Percentiles rank a stretch among this genome's conserved stretches.
Conservation (phyloP, 345 rosid species). For the Carallia brachiata region DNA sequence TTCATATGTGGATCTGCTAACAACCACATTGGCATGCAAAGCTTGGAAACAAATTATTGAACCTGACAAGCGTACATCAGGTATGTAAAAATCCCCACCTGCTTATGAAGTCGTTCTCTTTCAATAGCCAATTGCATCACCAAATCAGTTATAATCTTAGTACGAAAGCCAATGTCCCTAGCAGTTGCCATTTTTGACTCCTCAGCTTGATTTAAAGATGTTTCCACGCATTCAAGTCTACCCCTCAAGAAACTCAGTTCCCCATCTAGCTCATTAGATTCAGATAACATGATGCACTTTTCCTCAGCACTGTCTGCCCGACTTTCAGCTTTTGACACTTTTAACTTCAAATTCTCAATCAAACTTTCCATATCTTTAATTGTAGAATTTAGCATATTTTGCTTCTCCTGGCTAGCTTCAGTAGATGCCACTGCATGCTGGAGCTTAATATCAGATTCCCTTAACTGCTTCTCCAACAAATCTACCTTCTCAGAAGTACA, state of each 20-base stretch:
- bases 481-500: slow-evolving; percentile 52
- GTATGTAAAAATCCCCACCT: slow-evolving; percentile 42
- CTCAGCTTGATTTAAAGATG: slow-evolving; percentile 63
- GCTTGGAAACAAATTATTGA: background rate
- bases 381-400: slow-evolving; percentile 58
- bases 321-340: slow-evolving; percentile 64
- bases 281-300: slow-evolving; percentile 70
- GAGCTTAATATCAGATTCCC: slow-evolving; percentile 61
- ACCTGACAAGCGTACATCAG: background rate
- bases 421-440: slow-evolving; percentile 75
- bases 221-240: slow-evolving; percentile 62
- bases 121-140: slow-evolving; percentile 71
- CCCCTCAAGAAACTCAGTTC: slow-evolving; percentile 65
- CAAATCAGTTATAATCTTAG: slow-evolving; percentile 73
- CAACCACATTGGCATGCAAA: background rate
- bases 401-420: slow-evolving; percentile 87
- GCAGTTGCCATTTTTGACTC: slow-evolving; percentile 62
- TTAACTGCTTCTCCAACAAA: slow-evolving; percentile 58
- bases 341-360: slow-evolving; percentile 73
- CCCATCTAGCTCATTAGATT: slow-evolving; percentile 66
- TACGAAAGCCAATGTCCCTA: slow-evolving; percentile 59
- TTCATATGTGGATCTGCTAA: background rate
- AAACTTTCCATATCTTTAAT: slow-evolving; percentile 78
- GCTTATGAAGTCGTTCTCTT: slow-evolving; percentile 84
- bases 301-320: slow-evolving; percentile 76